Evolutionary conservation across 148 eudicot species (phyloP).

Genomic region (Camellia granthamiana): DNA sequence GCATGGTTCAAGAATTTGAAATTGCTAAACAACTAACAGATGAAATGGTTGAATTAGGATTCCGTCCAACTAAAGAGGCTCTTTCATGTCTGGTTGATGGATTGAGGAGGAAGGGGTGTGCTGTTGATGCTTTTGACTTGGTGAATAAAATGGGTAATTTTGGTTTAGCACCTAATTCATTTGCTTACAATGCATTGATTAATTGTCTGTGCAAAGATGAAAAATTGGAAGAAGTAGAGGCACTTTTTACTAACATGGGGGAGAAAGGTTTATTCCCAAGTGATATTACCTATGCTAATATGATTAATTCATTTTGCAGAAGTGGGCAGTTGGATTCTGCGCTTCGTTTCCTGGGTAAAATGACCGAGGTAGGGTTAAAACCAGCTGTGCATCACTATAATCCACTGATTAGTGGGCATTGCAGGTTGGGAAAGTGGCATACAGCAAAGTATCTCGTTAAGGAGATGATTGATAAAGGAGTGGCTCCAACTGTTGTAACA

Average conservation of each 20-base stretch:
- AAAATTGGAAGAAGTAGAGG: constrained; percentile 53
- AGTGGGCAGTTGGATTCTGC: constrained; percentile 57
- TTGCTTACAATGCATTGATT: constrained; percentile 63
- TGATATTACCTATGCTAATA: constrained; percentile 58
- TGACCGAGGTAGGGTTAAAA: constrained; percentile 48
- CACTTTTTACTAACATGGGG: constrained; percentile 47
- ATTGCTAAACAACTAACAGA: constrained; percentile 36
- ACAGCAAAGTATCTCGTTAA: constrained; percentile 46
- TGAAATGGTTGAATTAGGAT: constrained; percentile 66
- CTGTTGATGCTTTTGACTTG: constrained; percentile 47
- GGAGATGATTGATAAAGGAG: constrained; percentile 55
- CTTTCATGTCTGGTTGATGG: constrained; percentile 71
- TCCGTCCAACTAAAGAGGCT: constrained; percentile 63
- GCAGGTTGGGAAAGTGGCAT: constrained; percentile 54
- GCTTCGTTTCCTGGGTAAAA: constrained; percentile 37
- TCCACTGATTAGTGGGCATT: constrained; percentile 64
- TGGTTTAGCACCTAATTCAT: constrained; percentile 53
- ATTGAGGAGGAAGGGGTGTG: constrained; percentile 57
- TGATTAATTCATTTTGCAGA: constrained; percentile 63
- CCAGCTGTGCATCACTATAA: constrained; percentile 55
- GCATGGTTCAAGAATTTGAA: constrained; percentile 49
- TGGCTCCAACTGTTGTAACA: constrained; percentile 66
- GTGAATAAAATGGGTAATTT: constrained; percentile 40
- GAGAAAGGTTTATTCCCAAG: constrained; percentile 51
- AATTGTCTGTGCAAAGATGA: constrained; percentile 66